phyloP scores from a whole-genome alignment of 106 monocot genomes.

The Iris macrosiphon region DNA sequence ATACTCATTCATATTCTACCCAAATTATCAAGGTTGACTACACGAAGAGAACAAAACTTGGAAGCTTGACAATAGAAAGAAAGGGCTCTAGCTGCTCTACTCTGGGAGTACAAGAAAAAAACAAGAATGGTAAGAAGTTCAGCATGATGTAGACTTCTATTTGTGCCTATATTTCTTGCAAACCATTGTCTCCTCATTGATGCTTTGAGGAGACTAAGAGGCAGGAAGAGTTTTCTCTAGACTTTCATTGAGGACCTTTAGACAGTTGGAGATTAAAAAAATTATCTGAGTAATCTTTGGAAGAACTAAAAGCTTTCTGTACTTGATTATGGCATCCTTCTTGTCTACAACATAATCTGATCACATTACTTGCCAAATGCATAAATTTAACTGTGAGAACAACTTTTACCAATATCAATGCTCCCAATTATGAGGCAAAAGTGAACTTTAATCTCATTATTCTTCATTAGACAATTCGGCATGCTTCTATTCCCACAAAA shows the following conservation, averaged over 20 bases:
- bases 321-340: conserved; percentile 59
- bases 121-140: neutral
- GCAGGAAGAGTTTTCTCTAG: neutral
- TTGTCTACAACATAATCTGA: conserved; percentile 69
- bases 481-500: no score
- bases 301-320: conserved; percentile 61
- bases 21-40: conserved; percentile 85
- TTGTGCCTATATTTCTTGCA: neutral
- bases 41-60: no score
- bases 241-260: neutral
- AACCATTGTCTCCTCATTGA: no score
- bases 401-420: no score
- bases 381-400: neutral
- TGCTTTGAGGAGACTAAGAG: neutral
- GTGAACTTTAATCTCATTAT: no score
- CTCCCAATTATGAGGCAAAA: no score
- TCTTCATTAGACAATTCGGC: no score
- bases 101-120: neutral
- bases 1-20: conserved; percentile 81
- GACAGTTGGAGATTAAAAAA: neutral
- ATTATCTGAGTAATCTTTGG: conserved; percentile 75
- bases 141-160: neutral
- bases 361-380: conserved; percentile 78
- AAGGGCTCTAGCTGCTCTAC: no score
- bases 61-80: no score